Conservation (phyloP, 2,329 filamentous ascomycete species). For the Monosporascus sp. region DNA sequence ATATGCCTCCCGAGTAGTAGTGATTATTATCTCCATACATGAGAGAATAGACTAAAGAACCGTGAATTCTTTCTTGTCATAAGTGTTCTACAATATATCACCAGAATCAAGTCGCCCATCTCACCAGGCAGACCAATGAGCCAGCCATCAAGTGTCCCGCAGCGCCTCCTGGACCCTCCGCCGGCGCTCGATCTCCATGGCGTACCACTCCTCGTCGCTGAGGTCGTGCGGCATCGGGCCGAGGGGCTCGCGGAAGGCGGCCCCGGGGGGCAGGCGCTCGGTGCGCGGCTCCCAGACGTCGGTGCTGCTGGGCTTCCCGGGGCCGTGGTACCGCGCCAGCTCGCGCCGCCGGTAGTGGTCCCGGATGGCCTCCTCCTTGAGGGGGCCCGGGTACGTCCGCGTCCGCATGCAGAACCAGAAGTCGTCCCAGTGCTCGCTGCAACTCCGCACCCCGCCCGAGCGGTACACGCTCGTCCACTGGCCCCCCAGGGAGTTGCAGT, state of each 20-base stretch:
- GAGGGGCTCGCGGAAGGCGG: slow-evolving; percentile 39
- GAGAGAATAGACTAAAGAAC: too few relatives aligned
- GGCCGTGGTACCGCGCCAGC: slow-evolving; percentile 57
- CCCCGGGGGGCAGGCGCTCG: slow-evolving; percentile 48
- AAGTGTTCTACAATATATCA: too few relatives aligned
- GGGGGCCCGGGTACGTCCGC: slow-evolving; percentile 53
- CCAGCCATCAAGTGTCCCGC: slow-evolving; percentile 7
- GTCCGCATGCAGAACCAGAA: slow-evolving; percentile 98
- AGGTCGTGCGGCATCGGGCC: slow-evolving; percentile 28
- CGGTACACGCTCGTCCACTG: slow-evolving; percentile 92
- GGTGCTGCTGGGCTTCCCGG: slow-evolving; percentile 68
- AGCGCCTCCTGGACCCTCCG: slow-evolving; percentile 14
- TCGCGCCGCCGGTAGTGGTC: slow-evolving; percentile 65
- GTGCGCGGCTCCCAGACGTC: slow-evolving; percentile 80
- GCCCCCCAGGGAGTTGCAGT: slow-evolving; percentile 85
- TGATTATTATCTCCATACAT: too few relatives aligned
- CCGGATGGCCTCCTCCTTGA: slow-evolving; percentile 57
- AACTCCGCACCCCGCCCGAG: slow-evolving; percentile 69
- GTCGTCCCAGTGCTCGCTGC: slow-evolving; percentile 82
- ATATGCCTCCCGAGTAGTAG: too few relatives aligned
- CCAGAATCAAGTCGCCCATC: background rate
- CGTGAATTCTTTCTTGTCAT: background rate
- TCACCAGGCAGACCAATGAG: background rate
- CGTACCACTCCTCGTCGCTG: slow-evolving; percentile 39
- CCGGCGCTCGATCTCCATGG: slow-evolving; percentile 27